Conservation (phyloP, 208 protist genomes). For the Trichomonas gallinae region DNA sequence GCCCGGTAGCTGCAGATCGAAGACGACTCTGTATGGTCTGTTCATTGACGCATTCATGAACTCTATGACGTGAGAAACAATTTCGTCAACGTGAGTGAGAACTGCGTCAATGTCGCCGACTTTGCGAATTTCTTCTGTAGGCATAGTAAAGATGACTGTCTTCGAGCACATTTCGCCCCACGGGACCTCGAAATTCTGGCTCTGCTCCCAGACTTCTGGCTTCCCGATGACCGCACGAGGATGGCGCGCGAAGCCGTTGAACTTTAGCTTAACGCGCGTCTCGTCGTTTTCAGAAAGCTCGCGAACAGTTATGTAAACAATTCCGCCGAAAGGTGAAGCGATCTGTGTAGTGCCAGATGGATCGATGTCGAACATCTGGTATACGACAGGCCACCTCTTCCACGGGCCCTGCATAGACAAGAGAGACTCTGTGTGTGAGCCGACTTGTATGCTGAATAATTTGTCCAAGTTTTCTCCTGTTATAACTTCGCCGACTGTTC, state of each 20-base stretch:
- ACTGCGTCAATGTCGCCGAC: neutral
- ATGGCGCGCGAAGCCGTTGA: neutral
- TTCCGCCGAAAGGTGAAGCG: neutral
- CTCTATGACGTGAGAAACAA: neutral
- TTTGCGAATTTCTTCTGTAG: neutral
- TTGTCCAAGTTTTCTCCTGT: neutral
- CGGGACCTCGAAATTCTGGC: neutral
- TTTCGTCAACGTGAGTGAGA: neutral
- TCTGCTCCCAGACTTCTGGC: neutral
- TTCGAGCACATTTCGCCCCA: neutral
- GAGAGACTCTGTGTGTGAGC: neutral
- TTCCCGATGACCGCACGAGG: neutral
- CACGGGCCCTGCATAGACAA: neutral
- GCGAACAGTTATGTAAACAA: neutral
- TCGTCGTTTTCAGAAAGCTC: neutral
- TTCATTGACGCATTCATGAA: neutral
- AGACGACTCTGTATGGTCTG: neutral
- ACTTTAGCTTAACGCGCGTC: neutral
- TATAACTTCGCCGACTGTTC: neutral
- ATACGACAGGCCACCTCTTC: neutral
- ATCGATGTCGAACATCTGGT: neutral
- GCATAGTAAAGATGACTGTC: neutral
- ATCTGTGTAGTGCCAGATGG: neutral
- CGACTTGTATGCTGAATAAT: neutral
- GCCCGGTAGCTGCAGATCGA: neutral